phyloP scores from a whole-genome alignment of 1,284 basidiomycete species.

The Schizophyllum amplum region DNA sequence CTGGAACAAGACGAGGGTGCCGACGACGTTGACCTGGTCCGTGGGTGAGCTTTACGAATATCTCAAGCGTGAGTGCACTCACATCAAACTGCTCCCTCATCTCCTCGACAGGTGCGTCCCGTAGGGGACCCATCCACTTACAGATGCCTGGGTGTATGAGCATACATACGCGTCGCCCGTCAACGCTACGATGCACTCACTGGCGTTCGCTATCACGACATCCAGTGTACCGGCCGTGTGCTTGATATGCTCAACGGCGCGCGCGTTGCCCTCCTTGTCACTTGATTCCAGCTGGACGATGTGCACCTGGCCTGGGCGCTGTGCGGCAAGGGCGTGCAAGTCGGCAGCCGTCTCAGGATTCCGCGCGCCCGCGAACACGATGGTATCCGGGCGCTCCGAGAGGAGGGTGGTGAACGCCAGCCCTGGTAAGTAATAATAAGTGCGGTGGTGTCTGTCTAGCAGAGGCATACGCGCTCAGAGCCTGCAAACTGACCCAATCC shows the following conservation, averaged over 20 bases:
- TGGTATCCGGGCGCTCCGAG: slow-evolving; percentile 2
- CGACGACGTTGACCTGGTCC: neutral
- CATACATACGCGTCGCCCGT: too few species aligned
- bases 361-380: slow-evolving; percentile 4
- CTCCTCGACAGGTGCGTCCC: neutral
- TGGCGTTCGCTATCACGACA: slow-evolving; percentile 4
- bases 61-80: neutral
- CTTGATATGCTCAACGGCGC: neutral
- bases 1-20: slow-evolving; percentile 3
- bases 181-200: neutral
- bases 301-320: slow-evolving; percentile 1
- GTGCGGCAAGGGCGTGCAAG: neutral
- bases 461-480: neutral
- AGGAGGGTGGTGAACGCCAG: neutral
- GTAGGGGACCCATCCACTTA: neutral
- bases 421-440: neutral
- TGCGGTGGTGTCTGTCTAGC: neutral
- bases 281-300: neutral
- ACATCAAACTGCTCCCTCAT: neutral
- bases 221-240: neutral
- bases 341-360: neutral
- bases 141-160: neutral
- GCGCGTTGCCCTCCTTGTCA: slow-evolving; percentile 1
- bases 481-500: neutral
- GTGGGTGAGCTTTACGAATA: too few species aligned